These are phyloP conservation scores for Podaxis sp. DNA, from an alignment of 768 basidiomycete genomes.

Conservation along the genomic window DNA sequence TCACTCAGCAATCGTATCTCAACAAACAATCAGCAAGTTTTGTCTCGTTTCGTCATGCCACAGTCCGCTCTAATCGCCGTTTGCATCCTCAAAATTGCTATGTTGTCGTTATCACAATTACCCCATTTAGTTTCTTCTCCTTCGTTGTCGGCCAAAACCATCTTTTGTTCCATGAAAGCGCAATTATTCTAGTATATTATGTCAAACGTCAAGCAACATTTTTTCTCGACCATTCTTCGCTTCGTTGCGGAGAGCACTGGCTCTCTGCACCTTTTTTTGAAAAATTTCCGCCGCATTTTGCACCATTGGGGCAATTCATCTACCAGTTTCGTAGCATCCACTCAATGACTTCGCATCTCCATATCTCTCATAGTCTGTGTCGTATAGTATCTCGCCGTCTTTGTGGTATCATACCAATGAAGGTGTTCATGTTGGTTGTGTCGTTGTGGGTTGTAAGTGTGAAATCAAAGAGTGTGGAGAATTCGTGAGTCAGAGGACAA, in stretches of 20 bases:
- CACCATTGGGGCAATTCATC: background rate
- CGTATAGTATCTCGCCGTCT: background rate
- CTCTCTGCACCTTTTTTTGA: no score
- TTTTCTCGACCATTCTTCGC: background rate
- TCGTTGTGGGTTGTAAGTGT: no score
- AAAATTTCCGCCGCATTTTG: background rate
- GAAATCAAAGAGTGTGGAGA: no score
- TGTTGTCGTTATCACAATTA: slow-evolving; percentile 13
- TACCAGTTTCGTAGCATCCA: background rate
- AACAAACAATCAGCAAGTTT: slow-evolving; percentile 1
- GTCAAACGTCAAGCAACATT: slow-evolving; percentile 1
- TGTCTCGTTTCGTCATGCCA: slow-evolving; percentile 1
- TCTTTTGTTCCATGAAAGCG: slow-evolving; percentile 7
- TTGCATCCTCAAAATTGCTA: slow-evolving; percentile 6
- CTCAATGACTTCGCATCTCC: slow-evolving; percentile 2
- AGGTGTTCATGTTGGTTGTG: background rate
- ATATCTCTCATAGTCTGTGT: background rate
- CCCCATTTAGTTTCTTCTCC: background rate
- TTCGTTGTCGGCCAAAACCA: background rate
- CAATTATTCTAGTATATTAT: slow-evolving; percentile 14
- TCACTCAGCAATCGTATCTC: slow-evolving; percentile 13
- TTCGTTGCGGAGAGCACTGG: background rate
- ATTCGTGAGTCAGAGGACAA: background rate
- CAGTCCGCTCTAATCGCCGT: background rate
- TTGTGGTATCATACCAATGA: background rate